These are phyloP conservation scores for Moesziomyces globuligerus DNA, from an alignment of 1,284 basidiomycete genomes.

Conservation along the genomic window DNA sequence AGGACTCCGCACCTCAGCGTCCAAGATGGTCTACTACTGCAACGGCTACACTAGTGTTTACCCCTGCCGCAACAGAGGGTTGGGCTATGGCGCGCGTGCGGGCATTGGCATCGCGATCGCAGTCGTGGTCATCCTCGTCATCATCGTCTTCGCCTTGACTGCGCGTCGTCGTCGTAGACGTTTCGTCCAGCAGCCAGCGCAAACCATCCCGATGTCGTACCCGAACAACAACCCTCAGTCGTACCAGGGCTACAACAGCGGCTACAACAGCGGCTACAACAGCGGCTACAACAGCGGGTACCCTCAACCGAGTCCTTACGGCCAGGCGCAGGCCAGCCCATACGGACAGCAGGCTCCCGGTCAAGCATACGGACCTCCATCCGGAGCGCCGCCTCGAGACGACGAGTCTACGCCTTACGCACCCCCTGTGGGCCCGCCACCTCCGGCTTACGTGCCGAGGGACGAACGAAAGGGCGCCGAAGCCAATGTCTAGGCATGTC, in stretches of 20 bases:
- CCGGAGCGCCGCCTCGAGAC: constrained; percentile 18
- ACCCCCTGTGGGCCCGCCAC: constrained; percentile 35
- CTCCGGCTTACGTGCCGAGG: constrained; percentile 38
- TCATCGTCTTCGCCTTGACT: constrained; percentile 7
- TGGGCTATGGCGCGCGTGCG: constrained; percentile 24
- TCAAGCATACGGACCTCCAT: constrained; percentile 36
- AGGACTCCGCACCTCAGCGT: background rate
- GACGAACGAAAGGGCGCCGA: constrained; percentile 25
- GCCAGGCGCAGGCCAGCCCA: constrained; percentile 14
- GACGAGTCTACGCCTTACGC: constrained; percentile 32
- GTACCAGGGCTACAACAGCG: constrained; percentile 10
- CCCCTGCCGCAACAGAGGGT: constrained; percentile 10
- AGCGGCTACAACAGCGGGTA: constrained; percentile 29
- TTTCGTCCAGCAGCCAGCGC: constrained; percentile 11
- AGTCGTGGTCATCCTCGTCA: constrained; percentile 12
- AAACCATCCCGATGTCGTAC: constrained; percentile 21
- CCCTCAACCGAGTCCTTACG: constrained; percentile 22
- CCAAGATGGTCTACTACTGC: constrained; percentile 28
- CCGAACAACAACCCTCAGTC: background rate
- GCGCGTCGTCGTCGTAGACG: constrained; percentile 28
- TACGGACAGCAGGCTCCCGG: constrained; percentile 9
- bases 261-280: constrained; percentile 5
- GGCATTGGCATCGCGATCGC: constrained; percentile 44
- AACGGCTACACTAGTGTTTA: constrained; percentile 19
- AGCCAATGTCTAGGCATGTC: constrained; percentile 13